Percentiles rank a stretch among this genome's conserved stretches.
These are phyloP conservation scores for Berkeleyomyces basicola DNA, from an alignment of 2,329 filamentous ascomycete genomes.

Conservation along the genomic window DNA sequence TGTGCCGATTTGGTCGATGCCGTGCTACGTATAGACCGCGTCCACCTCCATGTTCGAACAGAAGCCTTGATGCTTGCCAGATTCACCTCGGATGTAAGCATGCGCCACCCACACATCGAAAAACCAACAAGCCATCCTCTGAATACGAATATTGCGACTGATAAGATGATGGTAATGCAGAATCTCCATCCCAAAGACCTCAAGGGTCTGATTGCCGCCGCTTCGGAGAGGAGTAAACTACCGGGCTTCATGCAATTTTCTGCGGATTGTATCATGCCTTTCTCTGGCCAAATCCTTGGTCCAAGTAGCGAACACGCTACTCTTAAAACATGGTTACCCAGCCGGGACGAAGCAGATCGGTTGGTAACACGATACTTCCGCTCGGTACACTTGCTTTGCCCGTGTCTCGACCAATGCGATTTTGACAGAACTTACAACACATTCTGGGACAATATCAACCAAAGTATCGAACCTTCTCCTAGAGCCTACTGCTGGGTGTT, in stretches of 20 bases:
- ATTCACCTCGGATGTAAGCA: slow-evolving; percentile 49
- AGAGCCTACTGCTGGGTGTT: slow-evolving; percentile 55
- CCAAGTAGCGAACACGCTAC: slow-evolving; percentile 30
- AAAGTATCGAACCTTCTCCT: slow-evolving; percentile 42
- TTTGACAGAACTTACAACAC: slow-evolving; percentile 46
- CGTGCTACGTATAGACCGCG: slow-evolving; percentile 52
- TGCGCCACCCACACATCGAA: neutral
- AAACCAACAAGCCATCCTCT: neutral
- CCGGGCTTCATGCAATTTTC: slow-evolving; percentile 47
- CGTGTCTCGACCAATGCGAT: slow-evolving; percentile 49
- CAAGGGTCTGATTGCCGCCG: neutral
- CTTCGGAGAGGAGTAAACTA: slow-evolving; percentile 12
- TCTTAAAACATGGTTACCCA: slow-evolving; percentile 45
- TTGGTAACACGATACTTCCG: slow-evolving; percentile 51
- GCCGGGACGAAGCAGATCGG: slow-evolving; percentile 38
- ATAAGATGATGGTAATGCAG: neutral
- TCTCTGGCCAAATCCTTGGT: slow-evolving; percentile 51
- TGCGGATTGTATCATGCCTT: slow-evolving; percentile 48
- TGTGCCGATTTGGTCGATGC: slow-evolving; percentile 51
- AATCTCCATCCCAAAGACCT: neutral
- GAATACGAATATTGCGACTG: neutral
- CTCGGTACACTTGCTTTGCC: slow-evolving; percentile 50
- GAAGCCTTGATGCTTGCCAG: slow-evolving; percentile 56
- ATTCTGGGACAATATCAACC: slow-evolving; percentile 47
- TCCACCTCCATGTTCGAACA: slow-evolving; percentile 58